Conservation (phyloP, 129 eudicot species). For the Chrysanthemum seticuspe region DNA sequence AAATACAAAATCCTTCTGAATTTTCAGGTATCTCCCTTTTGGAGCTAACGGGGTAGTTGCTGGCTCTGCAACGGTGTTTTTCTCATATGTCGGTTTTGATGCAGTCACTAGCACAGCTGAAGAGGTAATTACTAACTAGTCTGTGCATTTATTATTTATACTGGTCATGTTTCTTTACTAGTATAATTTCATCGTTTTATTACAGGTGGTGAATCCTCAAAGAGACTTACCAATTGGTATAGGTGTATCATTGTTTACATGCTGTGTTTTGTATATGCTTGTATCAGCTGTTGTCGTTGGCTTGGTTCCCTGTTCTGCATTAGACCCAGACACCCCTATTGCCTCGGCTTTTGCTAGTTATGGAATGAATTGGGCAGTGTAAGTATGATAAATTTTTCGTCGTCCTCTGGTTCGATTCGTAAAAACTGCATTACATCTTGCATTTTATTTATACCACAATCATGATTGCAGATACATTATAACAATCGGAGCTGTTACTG, state of each 20-base stretch:
- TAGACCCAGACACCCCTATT: no score
- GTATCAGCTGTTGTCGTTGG: no score
- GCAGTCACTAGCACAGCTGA: constrained; percentile 76
- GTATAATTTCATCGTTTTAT: not conserved
- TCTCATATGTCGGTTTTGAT: constrained; percentile 71
- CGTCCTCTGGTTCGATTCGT: no score
- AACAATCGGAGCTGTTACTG: constrained; percentile 65
- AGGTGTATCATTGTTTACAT: no score
- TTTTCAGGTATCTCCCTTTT: constrained; percentile 42
- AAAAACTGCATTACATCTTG: no score
- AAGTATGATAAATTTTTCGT: no score
- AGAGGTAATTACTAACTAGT: constrained; percentile 40
- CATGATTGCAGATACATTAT: constrained; percentile 45
- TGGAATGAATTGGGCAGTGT: no score
- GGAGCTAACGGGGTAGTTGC: no score
- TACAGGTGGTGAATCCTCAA: constrained; percentile 69
- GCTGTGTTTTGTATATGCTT: no score
- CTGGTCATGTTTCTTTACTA: not conserved
- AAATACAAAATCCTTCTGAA: constrained; percentile 1
- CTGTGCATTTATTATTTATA: not conserved
- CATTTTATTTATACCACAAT: no score
- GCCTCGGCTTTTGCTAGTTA: no score
- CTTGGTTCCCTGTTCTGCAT: no score
- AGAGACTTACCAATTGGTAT: constrained; percentile 68
- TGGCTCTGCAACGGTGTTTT: constrained; percentile 54